These are phyloP conservation scores for Toxoplasma gondii DNA, from an alignment of 169 alveolate species.

Conservation along the genomic window DNA sequence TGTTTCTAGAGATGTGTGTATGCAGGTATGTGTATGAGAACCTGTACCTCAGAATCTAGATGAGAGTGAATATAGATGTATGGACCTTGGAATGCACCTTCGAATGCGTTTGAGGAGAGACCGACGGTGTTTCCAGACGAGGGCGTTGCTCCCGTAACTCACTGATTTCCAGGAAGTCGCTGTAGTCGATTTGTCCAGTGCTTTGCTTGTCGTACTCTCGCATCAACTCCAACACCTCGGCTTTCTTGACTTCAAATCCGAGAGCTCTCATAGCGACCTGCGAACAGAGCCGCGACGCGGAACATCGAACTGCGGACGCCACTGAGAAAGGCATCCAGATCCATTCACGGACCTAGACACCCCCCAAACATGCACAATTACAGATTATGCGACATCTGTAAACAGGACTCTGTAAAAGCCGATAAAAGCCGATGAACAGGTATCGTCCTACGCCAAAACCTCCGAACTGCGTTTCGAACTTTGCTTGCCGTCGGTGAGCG, in stretches of 20 bases:
- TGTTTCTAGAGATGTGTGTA: not conserved
- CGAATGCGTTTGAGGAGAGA: too few species aligned
- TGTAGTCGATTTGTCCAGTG: constrained; percentile 61
- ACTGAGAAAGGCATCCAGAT: not conserved
- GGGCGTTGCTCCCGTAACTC: too few species aligned
- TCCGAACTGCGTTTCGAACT: too few species aligned
- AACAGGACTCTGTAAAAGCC: too few species aligned
- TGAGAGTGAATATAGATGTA: not conserved
- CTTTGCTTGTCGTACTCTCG: constrained; percentile 88
- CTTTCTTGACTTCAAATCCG: constrained; percentile 97
- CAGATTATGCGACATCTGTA: too few species aligned
- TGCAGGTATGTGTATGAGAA: not conserved
- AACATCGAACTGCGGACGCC: not conserved
- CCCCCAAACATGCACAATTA: too few species aligned
- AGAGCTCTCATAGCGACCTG: constrained; percentile 99
- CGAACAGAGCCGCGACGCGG: not conserved
- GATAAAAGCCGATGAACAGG: too few species aligned
- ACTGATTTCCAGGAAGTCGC: constrained; percentile 72
- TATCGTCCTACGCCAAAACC: too few species aligned
- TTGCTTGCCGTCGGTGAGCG: too few species aligned
- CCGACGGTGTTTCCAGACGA: too few species aligned
- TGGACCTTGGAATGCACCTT: not conserved
- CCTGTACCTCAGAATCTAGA: not conserved
- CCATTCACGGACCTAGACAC: constrained; percentile 5
- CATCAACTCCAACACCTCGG: constrained; percentile 91